These are phyloP conservation scores for Globisporangium canariense DNA, from an alignment of 352 stramenopile species.

Conservation along the genomic window DNA sequence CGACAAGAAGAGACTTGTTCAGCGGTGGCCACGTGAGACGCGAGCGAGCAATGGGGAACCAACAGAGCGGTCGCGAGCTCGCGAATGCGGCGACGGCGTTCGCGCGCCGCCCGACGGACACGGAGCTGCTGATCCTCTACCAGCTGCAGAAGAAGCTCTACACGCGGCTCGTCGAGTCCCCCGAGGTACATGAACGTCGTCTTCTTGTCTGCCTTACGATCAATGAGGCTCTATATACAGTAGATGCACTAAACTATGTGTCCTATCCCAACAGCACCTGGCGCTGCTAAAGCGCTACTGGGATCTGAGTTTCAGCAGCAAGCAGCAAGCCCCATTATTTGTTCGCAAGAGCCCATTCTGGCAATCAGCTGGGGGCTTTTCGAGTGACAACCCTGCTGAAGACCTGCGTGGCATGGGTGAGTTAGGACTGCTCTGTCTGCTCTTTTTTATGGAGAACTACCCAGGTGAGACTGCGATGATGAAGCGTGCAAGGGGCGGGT, in stretches of 20 bases:
- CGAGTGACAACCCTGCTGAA: slow-evolving; percentile 41
- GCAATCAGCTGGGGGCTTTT: slow-evolving; percentile 43
- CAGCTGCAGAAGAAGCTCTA: slow-evolving; percentile 62
- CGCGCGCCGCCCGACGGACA: slow-evolving; percentile 48
- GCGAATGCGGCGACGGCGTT: slow-evolving; percentile 30
- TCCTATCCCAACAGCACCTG: slow-evolving; percentile 37
- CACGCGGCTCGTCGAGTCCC: slow-evolving; percentile 51
- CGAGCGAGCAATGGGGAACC: slow-evolving; percentile 40
- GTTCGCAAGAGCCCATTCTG: slow-evolving; percentile 41
- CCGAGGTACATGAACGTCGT: slow-evolving; percentile 31
- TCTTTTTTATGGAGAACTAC: slow-evolving; percentile 68
- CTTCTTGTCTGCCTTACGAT: neutral
- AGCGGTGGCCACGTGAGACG: neutral
- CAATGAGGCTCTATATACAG: neutral
- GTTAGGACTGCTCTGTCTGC: slow-evolving; percentile 53
- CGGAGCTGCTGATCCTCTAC: slow-evolving; percentile 59
- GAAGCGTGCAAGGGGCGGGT: slow-evolving; percentile 47
- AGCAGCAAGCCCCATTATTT: slow-evolving; percentile 30
- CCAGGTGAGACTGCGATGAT: slow-evolving; percentile 61
- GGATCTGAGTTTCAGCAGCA: slow-evolving; percentile 37
- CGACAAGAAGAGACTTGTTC: neutral
- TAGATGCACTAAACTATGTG: neutral
- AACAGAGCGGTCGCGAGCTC: slow-evolving; percentile 25
- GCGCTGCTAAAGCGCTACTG: slow-evolving; percentile 60
- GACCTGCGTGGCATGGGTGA: slow-evolving; percentile 59